These are phyloP conservation scores for Euphrasia arctica DNA, from an alignment of 305 asterid genomes.

Conservation along the genomic window DNA sequence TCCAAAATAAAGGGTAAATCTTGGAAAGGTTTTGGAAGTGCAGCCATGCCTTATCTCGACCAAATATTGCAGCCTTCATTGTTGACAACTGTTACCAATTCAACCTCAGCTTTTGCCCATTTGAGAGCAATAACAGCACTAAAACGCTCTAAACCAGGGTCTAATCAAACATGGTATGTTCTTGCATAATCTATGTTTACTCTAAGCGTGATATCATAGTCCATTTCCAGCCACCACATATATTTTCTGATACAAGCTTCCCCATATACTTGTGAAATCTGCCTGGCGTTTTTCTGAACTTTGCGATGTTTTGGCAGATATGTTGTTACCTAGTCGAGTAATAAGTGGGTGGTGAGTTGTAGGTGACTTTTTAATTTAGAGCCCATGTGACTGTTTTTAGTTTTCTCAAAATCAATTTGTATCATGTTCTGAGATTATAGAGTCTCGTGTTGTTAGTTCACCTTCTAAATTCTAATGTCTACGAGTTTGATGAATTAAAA, in stretches of 20 bases:
- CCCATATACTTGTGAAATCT: conserved; percentile 14
- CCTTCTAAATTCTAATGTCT: conserved; percentile 15
- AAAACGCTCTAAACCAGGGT: conserved; percentile 81
- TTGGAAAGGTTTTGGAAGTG: conserved; percentile 78
- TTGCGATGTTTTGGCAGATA: conserved; percentile 11
- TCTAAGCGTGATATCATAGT: too few species aligned
- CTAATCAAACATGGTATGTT: conserved; percentile 75
- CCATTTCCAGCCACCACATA: conserved; percentile 22
- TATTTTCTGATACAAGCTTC: conserved; percentile 12
- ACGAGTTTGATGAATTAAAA: neutral
- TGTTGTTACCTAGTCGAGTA: conserved; percentile 5
- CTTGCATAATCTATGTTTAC: conserved; percentile 27
- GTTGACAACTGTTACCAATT: conserved; percentile 97
- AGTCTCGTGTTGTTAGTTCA: conserved; percentile 20
- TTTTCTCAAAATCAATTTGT: conserved; percentile 10
- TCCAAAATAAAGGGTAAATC: conserved; percentile 92
- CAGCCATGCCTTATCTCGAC: conserved; percentile 94
- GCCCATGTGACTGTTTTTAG: conserved; percentile 5
- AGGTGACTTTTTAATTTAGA: neutral
- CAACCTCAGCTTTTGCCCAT: conserved; percentile 89
- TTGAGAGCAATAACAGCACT: conserved; percentile 94
- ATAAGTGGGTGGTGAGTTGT: neutral
- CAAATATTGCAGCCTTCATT: conserved; percentile 94
- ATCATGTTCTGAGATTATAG: conserved; percentile 13
- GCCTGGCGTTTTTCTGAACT: conserved; percentile 11